Base-by-base conservation (phyloP, 768 basidiomycete species). In the Cantharellus anzutake region DNA sequence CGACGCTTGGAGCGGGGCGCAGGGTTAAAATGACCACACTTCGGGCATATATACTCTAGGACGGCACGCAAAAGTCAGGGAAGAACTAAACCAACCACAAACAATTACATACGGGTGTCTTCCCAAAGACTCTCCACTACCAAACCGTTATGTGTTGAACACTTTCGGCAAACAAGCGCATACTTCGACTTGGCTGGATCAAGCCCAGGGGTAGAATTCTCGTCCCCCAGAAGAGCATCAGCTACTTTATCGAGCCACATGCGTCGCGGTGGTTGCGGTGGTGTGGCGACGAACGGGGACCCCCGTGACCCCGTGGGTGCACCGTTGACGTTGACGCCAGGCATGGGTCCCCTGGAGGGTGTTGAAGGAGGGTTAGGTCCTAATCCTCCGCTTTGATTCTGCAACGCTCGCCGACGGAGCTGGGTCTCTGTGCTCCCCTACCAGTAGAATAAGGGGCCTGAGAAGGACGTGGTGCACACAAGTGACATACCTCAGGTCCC, bases 171-270 rank as follows among this genome's bases (percentile, higher is more conserved):
- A 53, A 94, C 92, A 56, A 93, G 77, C 2, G 91, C 91, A 65
- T 88, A 94, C 77, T 76, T 41, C 67, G 79, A 60, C 41, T 34
- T 14, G 66, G 78, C 62, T 65, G 73, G 66, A 53, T 70, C 68
- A 35, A 58, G 44, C 37, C 68, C 70, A 5, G 67, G 65, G 3
- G 77, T 72, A 38, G 71, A 72, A 34, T 85, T 83, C 55, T 86
- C 85, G 57, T 88, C 87, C 16, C 90, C 90, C 2, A 93, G 75
- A 51, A 94, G 73, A 2, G 83, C 84, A 68, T 93, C 91, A 0
- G 89, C 91, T 35, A 93, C 68, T 65, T 84, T 86, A 72, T 93
- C 91, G 66, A 82, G 86, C 85, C 88, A 87, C 50, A 80, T 81
- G 64, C 86, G 86, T 55, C 77, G 80, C 65, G 69, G 74, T 65